Percentiles rank a stretch among this genome's conserved stretches.
phyloP scores from a whole-genome alignment of 805 yeast genomes.

The Wickerhamiella hasegawae region DNA sequence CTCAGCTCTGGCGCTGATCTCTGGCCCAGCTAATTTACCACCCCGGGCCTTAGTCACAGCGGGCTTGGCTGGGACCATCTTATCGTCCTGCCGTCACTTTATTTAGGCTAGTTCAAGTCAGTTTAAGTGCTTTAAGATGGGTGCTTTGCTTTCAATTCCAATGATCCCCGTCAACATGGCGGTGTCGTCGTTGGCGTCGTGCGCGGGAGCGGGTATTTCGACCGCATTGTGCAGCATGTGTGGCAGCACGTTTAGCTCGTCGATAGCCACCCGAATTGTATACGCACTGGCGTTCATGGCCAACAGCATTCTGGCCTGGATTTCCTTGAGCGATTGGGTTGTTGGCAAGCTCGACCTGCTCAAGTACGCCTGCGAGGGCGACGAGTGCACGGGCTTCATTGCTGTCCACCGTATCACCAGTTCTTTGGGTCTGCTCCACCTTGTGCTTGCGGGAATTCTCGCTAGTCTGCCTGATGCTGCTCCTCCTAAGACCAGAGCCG shows the following conservation, averaged over 20 bases:
- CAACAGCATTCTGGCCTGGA: slow-evolving; percentile 80
- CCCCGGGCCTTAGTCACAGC: no score
- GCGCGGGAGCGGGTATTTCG: slow-evolving; percentile 68
- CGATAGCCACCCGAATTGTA: slow-evolving; percentile 69
- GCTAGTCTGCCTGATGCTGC: slow-evolving; percentile 34
- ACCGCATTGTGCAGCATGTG: slow-evolving; percentile 38
- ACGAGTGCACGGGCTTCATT: slow-evolving; percentile 78
- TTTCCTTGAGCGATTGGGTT: slow-evolving; percentile 72
- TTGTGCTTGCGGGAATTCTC: slow-evolving; percentile 49
- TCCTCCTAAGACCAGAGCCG: slow-evolving; percentile 60
- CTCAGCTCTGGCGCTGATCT: no score
- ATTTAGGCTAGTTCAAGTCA: no score
- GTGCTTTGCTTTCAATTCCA: slow-evolving; percentile 26
- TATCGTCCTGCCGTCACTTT: no score
- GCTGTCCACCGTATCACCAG: slow-evolving; percentile 88
- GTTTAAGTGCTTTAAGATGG: slow-evolving; percentile 20
- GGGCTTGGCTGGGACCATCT: no score
- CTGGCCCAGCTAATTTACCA: no score
- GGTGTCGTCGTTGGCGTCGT: slow-evolving; percentile 45
- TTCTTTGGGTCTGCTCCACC: slow-evolving; percentile 68
- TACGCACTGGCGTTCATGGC: slow-evolving; percentile 67
- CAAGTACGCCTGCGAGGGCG: slow-evolving; percentile 62
- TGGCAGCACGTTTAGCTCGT: slow-evolving; percentile 49
- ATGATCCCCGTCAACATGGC: slow-evolving; percentile 53
- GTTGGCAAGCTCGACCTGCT: slow-evolving; percentile 55